Evolutionary conservation across 1,284 basidiomycete species (phyloP).

Genomic region (Moesziomyces sp.): DNA sequence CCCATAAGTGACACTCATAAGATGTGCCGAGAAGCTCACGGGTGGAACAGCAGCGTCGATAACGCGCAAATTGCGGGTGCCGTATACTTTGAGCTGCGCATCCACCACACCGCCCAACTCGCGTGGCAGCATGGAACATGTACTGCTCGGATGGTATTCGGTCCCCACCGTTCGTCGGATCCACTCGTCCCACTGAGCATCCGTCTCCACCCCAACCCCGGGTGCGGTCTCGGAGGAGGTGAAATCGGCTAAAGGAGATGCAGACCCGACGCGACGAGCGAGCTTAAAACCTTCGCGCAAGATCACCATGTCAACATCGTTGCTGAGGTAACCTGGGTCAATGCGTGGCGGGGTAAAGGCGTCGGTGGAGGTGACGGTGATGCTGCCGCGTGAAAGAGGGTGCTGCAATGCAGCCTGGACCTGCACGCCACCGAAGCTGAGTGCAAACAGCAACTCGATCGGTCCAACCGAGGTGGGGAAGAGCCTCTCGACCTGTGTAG

Average conservation of each 20-base stretch:
- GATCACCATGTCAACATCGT: slow-evolving; percentile 71
- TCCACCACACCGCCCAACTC: slow-evolving; percentile 61
- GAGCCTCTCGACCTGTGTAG: slow-evolving; percentile 71
- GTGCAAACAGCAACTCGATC: slow-evolving; percentile 55
- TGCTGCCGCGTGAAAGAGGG: slow-evolving; percentile 71
- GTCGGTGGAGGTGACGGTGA: slow-evolving; percentile 72
- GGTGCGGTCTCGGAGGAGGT: slow-evolving; percentile 36
- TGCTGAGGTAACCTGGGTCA: slow-evolving; percentile 74
- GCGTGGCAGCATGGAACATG: slow-evolving; percentile 57
- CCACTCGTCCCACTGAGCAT: slow-evolving; percentile 72
- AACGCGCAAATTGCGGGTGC: slow-evolving; percentile 55
- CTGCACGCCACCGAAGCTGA: slow-evolving; percentile 47
- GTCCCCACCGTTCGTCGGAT: slow-evolving; percentile 67
- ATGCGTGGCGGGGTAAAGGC: slow-evolving; percentile 74
- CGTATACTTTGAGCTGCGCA: slow-evolving; percentile 54
- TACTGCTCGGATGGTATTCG: slow-evolving; percentile 72
- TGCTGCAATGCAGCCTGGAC: slow-evolving; percentile 79
- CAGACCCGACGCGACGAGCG: slow-evolving; percentile 70
- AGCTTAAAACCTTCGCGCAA: slow-evolving; percentile 75
- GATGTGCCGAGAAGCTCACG: slow-evolving; percentile 69
- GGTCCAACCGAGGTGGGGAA: slow-evolving; percentile 44
- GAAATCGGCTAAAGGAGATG: slow-evolving; percentile 31
- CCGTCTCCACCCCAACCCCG: slow-evolving; percentile 58
- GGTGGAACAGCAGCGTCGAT: slow-evolving; percentile 62
- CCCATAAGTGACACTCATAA: slow-evolving; percentile 75